Conservation (phyloP, 176 grass and related monocot genomes). For the Areca catechu region DNA sequence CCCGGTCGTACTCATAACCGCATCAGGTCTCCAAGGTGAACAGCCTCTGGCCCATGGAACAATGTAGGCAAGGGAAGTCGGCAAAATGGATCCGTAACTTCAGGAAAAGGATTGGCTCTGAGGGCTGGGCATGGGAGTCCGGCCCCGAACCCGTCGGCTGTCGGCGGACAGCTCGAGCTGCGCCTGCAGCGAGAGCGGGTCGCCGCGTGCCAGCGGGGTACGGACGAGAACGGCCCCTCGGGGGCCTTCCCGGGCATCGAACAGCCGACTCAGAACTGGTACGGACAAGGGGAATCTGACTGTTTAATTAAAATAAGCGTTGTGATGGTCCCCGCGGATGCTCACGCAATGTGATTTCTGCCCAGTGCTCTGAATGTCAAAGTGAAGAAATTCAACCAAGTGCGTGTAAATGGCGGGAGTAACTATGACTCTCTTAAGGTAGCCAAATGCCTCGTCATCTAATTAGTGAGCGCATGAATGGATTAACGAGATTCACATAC, state of each 20-base stretch:
- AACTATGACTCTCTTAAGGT: constrained; percentile 49
- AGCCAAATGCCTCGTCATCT: constrained; percentile 45
- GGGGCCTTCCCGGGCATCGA: too few species aligned
- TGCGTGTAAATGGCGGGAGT: constrained; percentile 34
- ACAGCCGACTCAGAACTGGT: constrained; percentile 34
- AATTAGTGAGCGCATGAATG: too few species aligned
- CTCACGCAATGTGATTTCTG: constrained; percentile 48
- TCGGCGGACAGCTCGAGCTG: too few species aligned
- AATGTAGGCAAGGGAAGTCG: constrained; percentile 48
- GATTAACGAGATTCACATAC: too few species aligned
- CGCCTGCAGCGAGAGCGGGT: too few species aligned
- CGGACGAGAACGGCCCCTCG: too few species aligned
- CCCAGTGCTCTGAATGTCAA: constrained; percentile 47
- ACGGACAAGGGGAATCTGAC: constrained; percentile 37
- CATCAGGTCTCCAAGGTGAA: constrained; percentile 54
- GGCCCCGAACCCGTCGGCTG: too few species aligned
- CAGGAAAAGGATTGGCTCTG: constrained; percentile 51
- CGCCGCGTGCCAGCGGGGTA: too few species aligned
- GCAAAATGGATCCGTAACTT: constrained; percentile 44
- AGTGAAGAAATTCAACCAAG: constrained; percentile 54
- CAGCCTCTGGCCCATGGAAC: constrained; percentile 43
- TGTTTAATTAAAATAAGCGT: constrained; percentile 48
- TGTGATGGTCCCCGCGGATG: constrained; percentile 39
- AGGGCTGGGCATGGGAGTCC: constrained; percentile 35
- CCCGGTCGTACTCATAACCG: constrained; percentile 43